Evolutionary conservation across 148 eudicot species (phyloP), one percentile per base, ranked within the genome.

Genomic region (Diospyros lotus): DNA sequence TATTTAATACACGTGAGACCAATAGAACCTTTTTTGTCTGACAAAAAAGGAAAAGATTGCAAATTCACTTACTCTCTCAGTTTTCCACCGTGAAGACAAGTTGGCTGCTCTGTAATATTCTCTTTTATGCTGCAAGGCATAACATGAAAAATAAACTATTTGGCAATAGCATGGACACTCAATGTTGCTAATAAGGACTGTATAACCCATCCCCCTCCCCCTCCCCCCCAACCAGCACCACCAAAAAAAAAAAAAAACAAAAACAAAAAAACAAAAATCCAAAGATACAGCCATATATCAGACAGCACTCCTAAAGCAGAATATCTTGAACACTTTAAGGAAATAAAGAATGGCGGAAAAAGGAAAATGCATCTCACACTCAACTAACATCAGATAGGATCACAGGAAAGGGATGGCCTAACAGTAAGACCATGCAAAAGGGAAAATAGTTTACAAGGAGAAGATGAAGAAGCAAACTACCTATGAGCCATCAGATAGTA

Each of bases 401-500:
- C 28, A 28, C 28, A 28, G 28, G 28, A 28, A 28, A 28, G 28
- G 28, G 28, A 28, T 28, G 28, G 28, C 28, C 28, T 28, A 28
- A 28, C 28, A 28, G 28, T 28, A 28, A 28, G 28, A 28, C 28
- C 28, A 28, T 28, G 28, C 28, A 28, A 0, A 28, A 28, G 28
- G 28, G 28, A 28, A 28, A 28, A 28, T 28, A 28, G 28, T 28
- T 28, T 28, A 28, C 28, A 28, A 28, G 28, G 28, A 28, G 28
- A 43, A 82, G 51, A 55, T 60, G 54, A 73, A n/a, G 40, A 53
- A 75, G 54, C 60, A 52, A 67, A 43, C 61, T 89, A 95, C 99
- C 99, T 95, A 72, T 95, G 99, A 74, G 98, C 98, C 87, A 94
- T 92, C 86, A 87, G 71, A 82, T 94, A 94, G 85, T 94, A 94